Evolutionary conservation across 495 filamentous ascomycete species (phyloP), one percentile per base, ranked within the genome.

Genomic region (Podospora anserina): DNA sequence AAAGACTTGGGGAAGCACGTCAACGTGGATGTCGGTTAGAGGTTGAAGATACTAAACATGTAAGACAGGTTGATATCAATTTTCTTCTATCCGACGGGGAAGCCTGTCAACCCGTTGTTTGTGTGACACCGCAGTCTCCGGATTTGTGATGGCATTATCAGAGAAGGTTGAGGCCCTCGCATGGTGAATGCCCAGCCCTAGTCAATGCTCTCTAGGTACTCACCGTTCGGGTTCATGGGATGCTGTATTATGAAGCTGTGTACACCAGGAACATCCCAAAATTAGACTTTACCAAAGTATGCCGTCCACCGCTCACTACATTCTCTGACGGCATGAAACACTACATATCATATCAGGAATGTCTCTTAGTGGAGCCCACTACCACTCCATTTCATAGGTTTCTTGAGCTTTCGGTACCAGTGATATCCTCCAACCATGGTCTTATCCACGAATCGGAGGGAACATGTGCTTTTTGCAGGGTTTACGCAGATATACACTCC

Each of bases 261-360:
- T 49, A 49, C 5, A 2, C 39, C 39, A 49, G 39, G 39, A 16
- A 49, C 39, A 13, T 49, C 9, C 39, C 39, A 49, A 49, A 49
- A 49, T 49, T 49, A 49, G 39, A 49, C 39, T 49, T 49, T 49
- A 49, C 39, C 39, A 49, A 16, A 1, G 39, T 49, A 49, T 49
- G 39, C 39, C 5, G 39, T 49, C 39, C 55, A 3, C n/a, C 55
- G 55, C n/a, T 58, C 55, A 58, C n/a, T 58, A 26, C 55, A 58
- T 58, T 26, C 11, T 26, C 55, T 58, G 55, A 58, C 55, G 55
- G 55, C 55, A 58, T 5, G 55, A 58, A 23, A 58, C 19, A 58
- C 55, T 26, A 58, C 55, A 58, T 19, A 20, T 20, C 55, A 58
- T 58, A 26, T 58, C 55, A 26, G 3, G 18, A 26, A 9, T 58